Conservation (phyloP, 2,329 filamentous ascomycete species). For the Ilyonectria mors-panacis region DNA sequence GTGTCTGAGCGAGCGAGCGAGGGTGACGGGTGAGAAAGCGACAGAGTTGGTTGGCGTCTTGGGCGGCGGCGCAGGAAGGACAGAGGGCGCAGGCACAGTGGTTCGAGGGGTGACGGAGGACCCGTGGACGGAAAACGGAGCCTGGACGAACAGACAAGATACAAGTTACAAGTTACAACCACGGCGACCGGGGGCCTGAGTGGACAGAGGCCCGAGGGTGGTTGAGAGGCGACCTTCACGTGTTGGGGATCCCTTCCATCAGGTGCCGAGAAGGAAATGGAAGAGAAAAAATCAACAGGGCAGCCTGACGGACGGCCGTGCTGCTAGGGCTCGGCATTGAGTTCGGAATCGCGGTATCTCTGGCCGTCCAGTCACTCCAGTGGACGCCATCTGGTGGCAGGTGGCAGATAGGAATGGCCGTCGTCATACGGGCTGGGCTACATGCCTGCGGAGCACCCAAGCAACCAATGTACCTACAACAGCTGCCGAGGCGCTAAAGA, state of each 20-base stretch:
- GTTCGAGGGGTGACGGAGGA: conserved; percentile 23
- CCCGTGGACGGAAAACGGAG: conserved; percentile 15
- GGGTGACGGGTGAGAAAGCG: conserved; percentile 30
- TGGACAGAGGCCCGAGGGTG: conserved; percentile 37
- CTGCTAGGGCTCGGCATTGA: conserved; percentile 22
- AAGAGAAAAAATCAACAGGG: conserved; percentile 30
- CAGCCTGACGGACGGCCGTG: not conserved
- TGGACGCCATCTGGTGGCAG: not conserved
- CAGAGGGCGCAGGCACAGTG: conserved; percentile 34
- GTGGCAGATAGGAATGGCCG: not conserved
- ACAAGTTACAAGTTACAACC: conserved; percentile 9
- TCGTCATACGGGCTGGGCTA: not conserved
- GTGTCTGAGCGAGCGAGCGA: conserved; percentile 22
- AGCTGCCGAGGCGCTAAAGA: conserved; percentile 28
- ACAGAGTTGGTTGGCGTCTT: conserved; percentile 29
- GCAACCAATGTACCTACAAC: not conserved
- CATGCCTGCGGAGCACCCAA: not conserved
- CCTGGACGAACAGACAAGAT: not conserved
- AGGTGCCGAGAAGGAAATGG: conserved; percentile 45
- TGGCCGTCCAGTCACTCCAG: not conserved
- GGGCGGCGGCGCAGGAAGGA: conserved; percentile 16
- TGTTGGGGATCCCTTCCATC: conserved; percentile 43
- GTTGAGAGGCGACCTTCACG: conserved; percentile 48
- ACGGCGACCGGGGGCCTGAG: conserved; percentile 37
- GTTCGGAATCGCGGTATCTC: conserved; percentile 23